A percentile compares a stretch with the other conserved stretches of the same genome.
Conservation (phyloP, 164 flowering plant genomes). For the Amborella trichopoda region DNA sequence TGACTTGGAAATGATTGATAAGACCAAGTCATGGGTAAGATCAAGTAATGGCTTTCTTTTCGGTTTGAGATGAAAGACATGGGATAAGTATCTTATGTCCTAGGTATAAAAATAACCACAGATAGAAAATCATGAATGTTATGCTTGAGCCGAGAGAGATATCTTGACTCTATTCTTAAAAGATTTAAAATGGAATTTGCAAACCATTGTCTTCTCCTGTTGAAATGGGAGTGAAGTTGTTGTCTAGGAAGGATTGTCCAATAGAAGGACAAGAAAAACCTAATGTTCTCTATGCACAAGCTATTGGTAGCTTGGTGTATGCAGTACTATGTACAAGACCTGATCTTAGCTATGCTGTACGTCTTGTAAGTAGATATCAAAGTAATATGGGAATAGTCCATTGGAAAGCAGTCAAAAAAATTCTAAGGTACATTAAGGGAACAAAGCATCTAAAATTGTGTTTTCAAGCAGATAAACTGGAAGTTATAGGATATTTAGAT, state of each 20-base stretch:
- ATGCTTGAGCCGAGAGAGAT: neutral
- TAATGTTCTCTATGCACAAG: neutral
- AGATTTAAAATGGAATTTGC: neutral
- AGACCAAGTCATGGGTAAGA: too few species aligned
- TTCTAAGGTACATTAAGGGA: neutral
- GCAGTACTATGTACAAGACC: neutral
- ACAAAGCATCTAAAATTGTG: neutral
- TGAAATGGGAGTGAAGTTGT: neutral
- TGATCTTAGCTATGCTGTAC: neutral
- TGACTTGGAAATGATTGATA: too few species aligned
- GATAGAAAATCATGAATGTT: neutral
- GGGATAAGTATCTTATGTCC: neutral
- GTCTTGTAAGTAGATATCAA: neutral
- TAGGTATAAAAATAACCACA: slow-evolving; percentile 13
- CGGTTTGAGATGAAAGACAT: neutral
- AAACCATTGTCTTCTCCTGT: neutral
- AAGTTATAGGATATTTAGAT: neutral
- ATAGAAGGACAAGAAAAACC: neutral
- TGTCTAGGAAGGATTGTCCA: neutral
- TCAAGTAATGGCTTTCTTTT: too few species aligned
- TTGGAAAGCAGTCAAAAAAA: neutral
- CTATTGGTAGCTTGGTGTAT: neutral
- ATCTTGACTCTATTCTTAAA: neutral
- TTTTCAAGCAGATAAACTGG: neutral
- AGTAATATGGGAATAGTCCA: neutral